phyloP scores from a whole-genome alignment of 345 rosid genomes.

The Iberis pinnata region DNA sequence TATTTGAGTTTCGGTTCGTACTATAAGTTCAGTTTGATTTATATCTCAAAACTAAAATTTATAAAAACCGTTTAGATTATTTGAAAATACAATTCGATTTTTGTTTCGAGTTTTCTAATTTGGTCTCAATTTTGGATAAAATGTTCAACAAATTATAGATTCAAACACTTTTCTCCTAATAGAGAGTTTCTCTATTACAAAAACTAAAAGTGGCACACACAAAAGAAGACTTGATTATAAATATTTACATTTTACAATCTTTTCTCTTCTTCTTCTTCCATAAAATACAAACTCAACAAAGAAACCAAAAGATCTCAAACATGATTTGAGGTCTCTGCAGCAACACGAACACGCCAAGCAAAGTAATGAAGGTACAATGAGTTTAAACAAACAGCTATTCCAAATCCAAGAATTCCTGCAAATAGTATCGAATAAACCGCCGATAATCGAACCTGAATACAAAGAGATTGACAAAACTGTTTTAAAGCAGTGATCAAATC shows the following conservation, averaged over 20 bases:
- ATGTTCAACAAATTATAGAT: no score
- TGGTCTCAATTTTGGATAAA: no score
- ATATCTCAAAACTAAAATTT: no score
- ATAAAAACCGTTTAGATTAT: no score
- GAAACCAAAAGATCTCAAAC: constrained; percentile 5
- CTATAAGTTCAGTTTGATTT: no score
- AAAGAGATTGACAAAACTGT: not conserved
- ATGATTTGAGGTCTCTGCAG: constrained; percentile 34
- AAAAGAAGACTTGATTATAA: constrained; percentile 2
- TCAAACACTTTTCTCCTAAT: not conserved
- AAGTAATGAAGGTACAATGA: constrained; percentile 53
- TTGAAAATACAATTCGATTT: no score
- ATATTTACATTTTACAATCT: constrained; percentile 19
- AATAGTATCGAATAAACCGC: constrained; percentile 54
- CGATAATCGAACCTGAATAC: constrained; percentile 57
- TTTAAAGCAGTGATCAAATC: not conserved
- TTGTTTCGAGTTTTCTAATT: no score
- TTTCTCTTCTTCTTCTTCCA: constrained; percentile 9
- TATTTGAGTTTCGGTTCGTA: no score
- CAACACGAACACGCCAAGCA: constrained; percentile 47
- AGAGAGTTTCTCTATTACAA: not conserved
- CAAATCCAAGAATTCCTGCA: constrained; percentile 72
- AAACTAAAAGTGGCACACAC: not conserved
- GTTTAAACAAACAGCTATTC: constrained; percentile 65
- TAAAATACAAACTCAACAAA: constrained; percentile 8